These are phyloP conservation scores for Trebouxia gelatinosa DNA, from an alignment of 163 green algal species.

Conservation along the genomic window DNA sequence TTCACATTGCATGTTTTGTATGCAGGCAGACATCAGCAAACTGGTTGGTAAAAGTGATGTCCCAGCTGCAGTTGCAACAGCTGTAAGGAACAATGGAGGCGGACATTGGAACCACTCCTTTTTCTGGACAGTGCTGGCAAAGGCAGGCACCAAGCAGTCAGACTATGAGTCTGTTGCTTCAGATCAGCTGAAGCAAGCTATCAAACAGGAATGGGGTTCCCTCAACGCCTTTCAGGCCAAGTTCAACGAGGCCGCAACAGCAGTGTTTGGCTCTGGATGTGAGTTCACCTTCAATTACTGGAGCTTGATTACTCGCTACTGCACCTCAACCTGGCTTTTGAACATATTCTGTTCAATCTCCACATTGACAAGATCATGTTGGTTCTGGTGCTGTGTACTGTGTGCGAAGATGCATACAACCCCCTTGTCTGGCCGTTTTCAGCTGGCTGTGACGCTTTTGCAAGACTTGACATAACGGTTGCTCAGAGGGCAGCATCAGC, in stretches of 20 bases:
- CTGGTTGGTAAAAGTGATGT: not conserved
- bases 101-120: constrained; percentile 31
- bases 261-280: constrained; percentile 75
- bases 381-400: too few relatives aligned
- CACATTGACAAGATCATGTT: too few relatives aligned
- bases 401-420: too few relatives aligned
- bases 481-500: too few relatives aligned
- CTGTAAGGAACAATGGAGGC: constrained; percentile 31
- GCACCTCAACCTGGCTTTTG: too few relatives aligned
- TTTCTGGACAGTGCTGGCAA: constrained; percentile 28
- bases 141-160: constrained; percentile 14
- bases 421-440: too few relatives aligned
- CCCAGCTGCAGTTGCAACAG: constrained; percentile 17
- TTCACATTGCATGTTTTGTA: not conserved
- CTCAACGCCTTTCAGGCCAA: constrained; percentile 69
- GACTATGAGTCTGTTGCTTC: constrained; percentile 15
- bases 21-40: constrained; percentile 6
- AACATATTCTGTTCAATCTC: too few relatives aligned
- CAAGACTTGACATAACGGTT: too few relatives aligned
- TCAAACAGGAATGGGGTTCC: constrained; percentile 61
- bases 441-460: too few relatives aligned
- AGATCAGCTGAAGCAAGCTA: constrained; percentile 24
- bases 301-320: too few relatives aligned
- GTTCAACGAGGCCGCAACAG: constrained; percentile 60
- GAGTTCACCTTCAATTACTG: too few relatives aligned